phyloP scores from a whole-genome alignment of 495 filamentous ascomycete species.

The Lentithecium fluviatile region DNA sequence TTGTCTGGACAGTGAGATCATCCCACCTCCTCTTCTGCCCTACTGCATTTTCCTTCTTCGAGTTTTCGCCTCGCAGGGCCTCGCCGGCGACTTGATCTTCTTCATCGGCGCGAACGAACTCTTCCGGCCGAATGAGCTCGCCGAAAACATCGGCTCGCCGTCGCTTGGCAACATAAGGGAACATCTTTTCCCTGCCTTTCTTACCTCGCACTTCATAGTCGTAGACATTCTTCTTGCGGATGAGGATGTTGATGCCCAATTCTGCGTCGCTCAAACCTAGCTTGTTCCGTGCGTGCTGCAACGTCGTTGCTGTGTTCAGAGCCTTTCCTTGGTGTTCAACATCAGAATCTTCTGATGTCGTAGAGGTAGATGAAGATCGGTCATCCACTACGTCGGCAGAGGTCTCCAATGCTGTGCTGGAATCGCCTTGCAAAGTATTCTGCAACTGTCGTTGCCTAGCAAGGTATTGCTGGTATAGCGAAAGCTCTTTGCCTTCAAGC shows the following conservation, averaged over 20 bases:
- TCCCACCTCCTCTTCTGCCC: conserved; percentile 96
- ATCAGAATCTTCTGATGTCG: conserved; percentile 83
- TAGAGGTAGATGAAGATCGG: conserved; percentile 71
- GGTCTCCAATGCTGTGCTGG: conserved; percentile 62
- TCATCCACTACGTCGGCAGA: conserved; percentile 81
- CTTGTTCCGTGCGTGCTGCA: conserved; percentile 79
- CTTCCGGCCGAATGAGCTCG: conserved; percentile 87
- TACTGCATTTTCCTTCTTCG: conserved; percentile 60
- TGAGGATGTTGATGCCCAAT: conserved; percentile 82
- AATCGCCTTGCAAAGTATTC: conserved; percentile 67
- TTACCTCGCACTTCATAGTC: conserved; percentile 93
- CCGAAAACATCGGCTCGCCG: conserved; percentile 88
- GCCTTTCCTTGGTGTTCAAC: conserved; percentile 88
- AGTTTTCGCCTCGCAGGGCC: conserved; percentile 48
- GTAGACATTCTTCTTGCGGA: conserved; percentile 82
- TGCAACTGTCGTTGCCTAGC: conserved; percentile 79
- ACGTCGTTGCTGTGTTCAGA: conserved; percentile 78
- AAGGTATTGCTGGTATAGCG: conserved; percentile 85
- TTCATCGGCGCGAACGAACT: conserved; percentile 92
- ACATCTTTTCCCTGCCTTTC: conserved; percentile 90
- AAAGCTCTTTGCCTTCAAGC: conserved; percentile 70
- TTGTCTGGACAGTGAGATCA: conserved; percentile 51
- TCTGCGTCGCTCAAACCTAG: conserved; percentile 79
- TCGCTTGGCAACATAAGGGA: conserved; percentile 77
- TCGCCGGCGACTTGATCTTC: conserved; percentile 74